A percentile compares a stretch with the other conserved stretches of the same genome.
phyloP scores from a whole-genome alignment of 345 rosid species.

The Passiflora organensis region DNA sequence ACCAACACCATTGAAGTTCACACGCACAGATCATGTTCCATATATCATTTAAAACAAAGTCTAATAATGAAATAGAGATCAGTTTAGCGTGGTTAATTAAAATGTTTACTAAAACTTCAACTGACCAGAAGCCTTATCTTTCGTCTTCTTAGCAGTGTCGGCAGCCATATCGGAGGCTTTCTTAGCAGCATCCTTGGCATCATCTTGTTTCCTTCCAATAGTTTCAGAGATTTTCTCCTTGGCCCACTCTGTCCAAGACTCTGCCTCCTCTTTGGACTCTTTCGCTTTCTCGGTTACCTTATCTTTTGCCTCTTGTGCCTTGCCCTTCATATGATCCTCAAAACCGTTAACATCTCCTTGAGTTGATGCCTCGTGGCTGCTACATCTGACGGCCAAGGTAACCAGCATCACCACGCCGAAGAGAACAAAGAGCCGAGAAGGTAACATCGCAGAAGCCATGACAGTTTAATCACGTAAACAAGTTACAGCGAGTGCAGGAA shows the following conservation, averaged over 20 bases:
- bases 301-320: conserved; percentile 7
- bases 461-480: too few species aligned
- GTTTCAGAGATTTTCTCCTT: conserved; percentile 45
- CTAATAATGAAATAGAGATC: too few species aligned
- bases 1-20: too few species aligned
- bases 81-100: too few species aligned
- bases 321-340: neutral
- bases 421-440: conserved; percentile 12
- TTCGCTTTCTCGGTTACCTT: conserved; percentile 9
- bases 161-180: conserved; percentile 22
- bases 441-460: conserved; percentile 20
- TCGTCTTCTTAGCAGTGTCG: conserved; percentile 21
- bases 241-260: conserved; percentile 53
- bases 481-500: too few species aligned
- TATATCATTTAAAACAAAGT: too few species aligned
- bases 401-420: conserved; percentile 8
- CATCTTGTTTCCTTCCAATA: conserved; percentile 35
- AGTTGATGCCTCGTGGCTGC: conserved; percentile 6
- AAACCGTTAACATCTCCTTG: too few species aligned
- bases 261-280: conserved; percentile 28
- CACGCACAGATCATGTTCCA: too few species aligned
- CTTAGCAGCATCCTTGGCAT: conserved; percentile 14
- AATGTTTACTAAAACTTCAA: conserved; percentile 11
- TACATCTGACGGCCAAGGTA: conserved; percentile 2
- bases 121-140: conserved; percentile 40